Base-by-base conservation (phyloP, 805 yeast genomes). In the Hanseniaspora guilliermondii region DNA sequence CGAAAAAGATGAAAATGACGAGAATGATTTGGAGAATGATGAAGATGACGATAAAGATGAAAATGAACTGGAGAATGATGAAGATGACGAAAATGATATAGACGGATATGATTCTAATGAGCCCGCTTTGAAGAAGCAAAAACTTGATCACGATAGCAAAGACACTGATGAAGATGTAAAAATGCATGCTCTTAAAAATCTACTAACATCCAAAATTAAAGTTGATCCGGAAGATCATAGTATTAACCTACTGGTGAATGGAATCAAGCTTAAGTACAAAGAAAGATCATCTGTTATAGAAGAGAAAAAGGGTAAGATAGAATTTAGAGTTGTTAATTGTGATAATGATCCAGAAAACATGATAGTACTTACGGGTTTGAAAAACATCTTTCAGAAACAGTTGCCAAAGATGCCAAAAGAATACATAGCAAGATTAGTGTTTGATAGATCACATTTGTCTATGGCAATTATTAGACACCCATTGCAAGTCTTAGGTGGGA, bases 331-430 rank as follows among this genome's bases (percentile, higher is more conserved):
- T 33, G 99, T 93, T 27, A 93, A 93, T 68, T 91, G 93, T 70
- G 97, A 93, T 66, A 87, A 88, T 64, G 75, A 88, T 2, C 76
- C 76, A 57, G 98, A 93, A 62, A 87, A 79, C 66, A 73, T 93
- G 73, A 87, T 93, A 75, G 91, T 93, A 49, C 72, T 93, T 58
- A 93, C 97, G 0, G 99, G 99, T 1, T 70, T 93, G 58, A 93
- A 93, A 69, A 93, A 91, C 65, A 91, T 93, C 59, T 93, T 93
- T 68, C 98, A 93, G 66, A 89, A 89, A 63, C 99, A 93, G 70
- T 76, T 93, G 58, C 99, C 99, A 1, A 91, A 93, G 69, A 93
- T 93, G 99, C 99, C 99, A 21, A 78, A 93, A 58, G 97, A 93
- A 65, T 93, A 93, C 69, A 93, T 93, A 64, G 87, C 96, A 6